Evolutionary conservation across 768 basidiomycete genomes (phyloP), one percentile per base, ranked within the genome.

Genomic region (Candolleomyces eurysporus): DNA sequence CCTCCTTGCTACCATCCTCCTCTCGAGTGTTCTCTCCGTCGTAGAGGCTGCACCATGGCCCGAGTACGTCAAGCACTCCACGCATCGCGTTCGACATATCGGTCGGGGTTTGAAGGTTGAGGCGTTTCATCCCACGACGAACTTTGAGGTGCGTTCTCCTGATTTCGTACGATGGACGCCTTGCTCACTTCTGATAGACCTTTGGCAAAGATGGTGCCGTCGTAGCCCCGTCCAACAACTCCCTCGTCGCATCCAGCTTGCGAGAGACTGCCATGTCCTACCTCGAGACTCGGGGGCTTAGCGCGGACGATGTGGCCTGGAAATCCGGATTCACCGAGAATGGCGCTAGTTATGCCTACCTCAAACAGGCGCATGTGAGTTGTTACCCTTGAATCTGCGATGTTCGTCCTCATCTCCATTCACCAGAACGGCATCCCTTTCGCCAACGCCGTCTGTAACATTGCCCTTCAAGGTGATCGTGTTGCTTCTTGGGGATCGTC

Each of bases 381-480:
- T 10, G 21, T 19, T 3, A 39, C 3, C 32, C 31, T 30, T 39
- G 26, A 22, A 11, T 16, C 8, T 7, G 26, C 26, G 26, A 26
- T 26, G 26, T 54, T 4, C 43, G 26, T 17, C 53, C 22, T 48
- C 19, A 50, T 31, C 45, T 60, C 16, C 21, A 7, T 22, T 39
- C 0, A 21, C 68, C 55, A 76, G 75, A 61, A 76, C 52, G 72
- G 68, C 7, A 66, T 77, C 49, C 71, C 75, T 2, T 72, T 78
- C 56, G 72, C 73, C 31, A 78, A 78, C 48, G 77, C 76, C 19
- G 76, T 76, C n/a, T 76, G 76, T 19, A 76, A 75, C 57, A 68
- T 77, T 51, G 74, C 73, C 7, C 73, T 72, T 73, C 72, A 72
- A 39, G 66, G 62, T 31, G 67, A 69, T 55, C 71, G 70, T 54